phyloP scores from a whole-genome alignment of 2,329 filamentous ascomycete species.

The Alternaria consortialis region DNA sequence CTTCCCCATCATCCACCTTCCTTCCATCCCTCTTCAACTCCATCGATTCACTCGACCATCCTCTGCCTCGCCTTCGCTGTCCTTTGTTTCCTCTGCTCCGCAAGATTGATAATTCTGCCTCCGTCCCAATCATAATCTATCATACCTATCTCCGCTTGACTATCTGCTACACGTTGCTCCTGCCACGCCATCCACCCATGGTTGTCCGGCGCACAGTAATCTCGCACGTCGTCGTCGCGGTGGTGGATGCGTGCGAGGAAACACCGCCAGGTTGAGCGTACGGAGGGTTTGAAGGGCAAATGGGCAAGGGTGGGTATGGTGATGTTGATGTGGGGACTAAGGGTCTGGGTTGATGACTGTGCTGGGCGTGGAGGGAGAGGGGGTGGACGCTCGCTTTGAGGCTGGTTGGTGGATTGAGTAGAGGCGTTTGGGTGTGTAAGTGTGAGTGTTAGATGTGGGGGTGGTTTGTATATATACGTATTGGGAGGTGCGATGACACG shows the following conservation, averaged over 20 bases:
- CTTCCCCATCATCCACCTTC: neutral
- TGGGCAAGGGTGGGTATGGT: neutral
- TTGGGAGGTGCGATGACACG: neutral
- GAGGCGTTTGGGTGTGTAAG: neutral
- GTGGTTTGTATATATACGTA: neutral
- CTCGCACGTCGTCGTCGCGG: neutral
- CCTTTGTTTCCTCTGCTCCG: neutral
- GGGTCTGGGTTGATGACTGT: neutral
- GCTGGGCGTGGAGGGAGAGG: neutral
- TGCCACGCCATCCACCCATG: conserved; percentile 2
- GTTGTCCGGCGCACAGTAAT: neutral
- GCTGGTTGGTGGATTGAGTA: neutral
- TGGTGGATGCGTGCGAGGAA: conserved; percentile 2
- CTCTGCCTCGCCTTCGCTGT: neutral
- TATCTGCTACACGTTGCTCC: neutral
- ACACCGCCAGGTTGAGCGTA: neutral
- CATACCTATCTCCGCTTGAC: conserved; percentile 1
- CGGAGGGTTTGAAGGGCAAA: neutral
- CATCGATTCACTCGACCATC: neutral
- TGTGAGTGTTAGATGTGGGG: neutral
- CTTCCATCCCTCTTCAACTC: neutral
- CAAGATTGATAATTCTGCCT: neutral
- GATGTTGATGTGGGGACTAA: neutral
- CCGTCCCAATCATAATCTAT: conserved; percentile 7
- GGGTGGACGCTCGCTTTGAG: neutral